Evolutionary conservation across 2,329 filamentous ascomycete species (phyloP).

Genomic region (Talaromyces pinophilus): DNA sequence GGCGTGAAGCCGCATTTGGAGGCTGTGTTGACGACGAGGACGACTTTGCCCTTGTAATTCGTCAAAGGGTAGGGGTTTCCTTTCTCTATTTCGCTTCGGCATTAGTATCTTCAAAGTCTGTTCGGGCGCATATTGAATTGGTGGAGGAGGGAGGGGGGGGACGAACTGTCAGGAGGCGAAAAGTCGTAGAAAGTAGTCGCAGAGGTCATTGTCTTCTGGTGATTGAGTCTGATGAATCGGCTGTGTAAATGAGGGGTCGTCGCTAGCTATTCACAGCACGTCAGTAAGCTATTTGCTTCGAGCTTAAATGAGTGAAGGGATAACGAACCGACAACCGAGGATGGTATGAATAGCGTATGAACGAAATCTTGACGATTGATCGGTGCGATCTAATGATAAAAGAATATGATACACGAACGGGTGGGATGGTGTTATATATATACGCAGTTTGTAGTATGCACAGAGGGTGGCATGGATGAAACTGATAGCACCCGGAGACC

Average conservation of each 20-base stretch:
- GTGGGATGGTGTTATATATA: neutral
- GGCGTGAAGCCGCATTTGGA: constrained; percentile 99
- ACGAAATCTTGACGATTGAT: constrained; percentile 11
- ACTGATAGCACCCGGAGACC: neutral
- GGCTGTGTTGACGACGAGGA: constrained; percentile 95
- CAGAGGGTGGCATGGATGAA: neutral
- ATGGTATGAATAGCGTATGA: constrained; percentile 1
- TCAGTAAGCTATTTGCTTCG: neutral
- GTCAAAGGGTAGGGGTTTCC: constrained; percentile 70
- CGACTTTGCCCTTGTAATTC: constrained; percentile 83
- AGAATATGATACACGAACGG: neutral
- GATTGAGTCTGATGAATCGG: neutral
- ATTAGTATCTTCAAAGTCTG: neutral
- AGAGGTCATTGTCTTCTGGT: constrained; percentile 52
- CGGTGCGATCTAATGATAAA: neutral
- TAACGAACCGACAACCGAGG: constrained; percentile 7
- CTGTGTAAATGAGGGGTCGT: constrained; percentile 10
- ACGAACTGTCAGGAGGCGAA: constrained; percentile 57
- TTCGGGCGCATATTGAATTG: neutral
- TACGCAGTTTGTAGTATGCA: neutral
- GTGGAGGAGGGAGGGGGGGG: constrained; percentile 12
- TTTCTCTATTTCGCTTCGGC: constrained; percentile 56
- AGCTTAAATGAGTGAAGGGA: neutral
- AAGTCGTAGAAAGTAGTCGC: constrained; percentile 63
- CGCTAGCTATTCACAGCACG: neutral